Evolutionary conservation across 306 rosid species (phyloP), one percentile per base, ranked within the genome.

Genomic region (Vigna trinervia): DNA sequence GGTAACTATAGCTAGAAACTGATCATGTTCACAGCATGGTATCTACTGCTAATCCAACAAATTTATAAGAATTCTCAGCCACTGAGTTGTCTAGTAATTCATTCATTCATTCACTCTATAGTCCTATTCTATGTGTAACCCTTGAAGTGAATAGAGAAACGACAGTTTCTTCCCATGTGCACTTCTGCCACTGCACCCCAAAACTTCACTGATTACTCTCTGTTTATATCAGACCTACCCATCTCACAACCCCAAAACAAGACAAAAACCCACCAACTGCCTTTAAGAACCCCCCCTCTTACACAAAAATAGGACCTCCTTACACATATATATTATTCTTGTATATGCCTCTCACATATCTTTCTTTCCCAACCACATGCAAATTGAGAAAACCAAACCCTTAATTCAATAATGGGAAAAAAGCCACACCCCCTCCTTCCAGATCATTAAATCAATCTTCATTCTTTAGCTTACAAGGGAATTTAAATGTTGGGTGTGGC

Each of bases 141-240:
- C 67, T 79, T 52, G 22, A 72, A 64, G n/a, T 73, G 80, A 66
- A 65, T 13, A 82, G 59, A 80, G 78, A 85, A 89, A 78, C 76
- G 90, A 86, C 88, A 87, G 52, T 74, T 81, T 78, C 28, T 62
- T 39, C 81, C 93, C 97, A 91, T 91, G 97, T 91, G 97, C 94
- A 53, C 12, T 23, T 69, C 89, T 84, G 85, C 72, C 77, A 59
- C 81, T 82, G 39, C 87, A 76, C 15, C 83, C 80, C 76, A 78
- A 78, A 82, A 84, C 75, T 75, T 86, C 84, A 86, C 80, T 80
- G 79, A 82, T 72, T 69, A 81, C 80, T 81, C 76, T 78, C 83
- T 88, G 81, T 26, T 77, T 75, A 61, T 17, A 48, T 58, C 86
- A 84, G 87, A 79, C 89, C 88, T 73, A 83, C 85, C 89, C 96